These are phyloP conservation scores for Golubevia sp. DNA, from an alignment of 1,284 basidiomycete species.

Conservation along the genomic window DNA sequence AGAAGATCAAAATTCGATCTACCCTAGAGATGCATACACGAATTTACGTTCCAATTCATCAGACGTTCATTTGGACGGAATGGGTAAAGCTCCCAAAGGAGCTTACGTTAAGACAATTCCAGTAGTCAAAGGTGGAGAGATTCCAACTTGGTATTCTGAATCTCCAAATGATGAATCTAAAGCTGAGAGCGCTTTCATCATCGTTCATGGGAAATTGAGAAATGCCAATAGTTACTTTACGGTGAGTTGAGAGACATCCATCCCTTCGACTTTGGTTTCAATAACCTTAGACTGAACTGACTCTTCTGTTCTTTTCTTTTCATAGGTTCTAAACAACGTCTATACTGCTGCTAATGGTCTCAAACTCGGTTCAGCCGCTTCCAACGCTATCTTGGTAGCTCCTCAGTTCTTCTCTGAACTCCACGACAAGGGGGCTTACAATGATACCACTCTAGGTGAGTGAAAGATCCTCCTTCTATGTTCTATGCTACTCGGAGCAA, in stretches of 20 bases:
- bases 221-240: conserved; percentile 34
- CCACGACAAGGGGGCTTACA: neutral
- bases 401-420: conserved; percentile 38
- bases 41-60: too few relatives aligned
- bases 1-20: too few relatives aligned
- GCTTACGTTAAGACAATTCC: too few relatives aligned
- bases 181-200: conserved; percentile 32
- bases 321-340: conserved; percentile 21
- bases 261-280: too few relatives aligned
- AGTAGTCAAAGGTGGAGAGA: neutral
- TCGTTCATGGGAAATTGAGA: conserved; percentile 36
- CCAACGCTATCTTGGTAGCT: conserved; percentile 32
- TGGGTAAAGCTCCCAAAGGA: too few relatives aligned
- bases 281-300: too few relatives aligned
- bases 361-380: conserved; percentile 7
- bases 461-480: neutral
- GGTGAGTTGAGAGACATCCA: too few relatives aligned
- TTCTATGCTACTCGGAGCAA: conserved; percentile 2
- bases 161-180: conserved; percentile 20
- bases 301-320: too few relatives aligned
- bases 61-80: too few relatives aligned
- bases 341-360: conserved; percentile 15
- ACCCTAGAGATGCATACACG: too few relatives aligned
- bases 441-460: too few relatives aligned
- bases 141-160: conserved; percentile 36